Percentiles rank a stretch among this genome's conserved stretches.
phyloP scores from a whole-genome alignment of 495 filamentous ascomycete genomes.

The Tuber indicum region DNA sequence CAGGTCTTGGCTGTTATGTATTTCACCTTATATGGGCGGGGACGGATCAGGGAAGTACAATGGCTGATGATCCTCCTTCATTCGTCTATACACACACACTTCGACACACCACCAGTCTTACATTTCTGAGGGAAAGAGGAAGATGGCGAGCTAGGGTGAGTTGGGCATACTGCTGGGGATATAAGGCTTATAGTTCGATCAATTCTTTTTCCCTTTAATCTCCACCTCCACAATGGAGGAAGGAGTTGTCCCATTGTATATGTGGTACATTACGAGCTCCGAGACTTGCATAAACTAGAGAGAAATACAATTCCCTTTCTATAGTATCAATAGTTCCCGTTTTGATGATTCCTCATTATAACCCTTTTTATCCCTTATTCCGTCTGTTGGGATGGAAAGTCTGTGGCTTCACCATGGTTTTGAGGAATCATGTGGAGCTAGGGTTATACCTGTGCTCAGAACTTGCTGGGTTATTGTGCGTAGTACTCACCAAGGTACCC shows the following conservation, averaged over 20 bases:
- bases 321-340: background rate
- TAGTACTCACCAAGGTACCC: too few species aligned
- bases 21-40: too few species aligned
- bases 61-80: too few species aligned
- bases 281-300: background rate
- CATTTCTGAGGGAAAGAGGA: background rate
- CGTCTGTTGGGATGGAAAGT: background rate
- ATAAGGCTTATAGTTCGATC: background rate
- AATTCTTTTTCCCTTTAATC: background rate
- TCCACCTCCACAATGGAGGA: background rate
- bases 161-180: background rate
- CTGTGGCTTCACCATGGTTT: too few species aligned
- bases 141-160: background rate
- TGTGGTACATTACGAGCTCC: background rate
- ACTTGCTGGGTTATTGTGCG: too few species aligned
- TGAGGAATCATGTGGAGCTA: too few species aligned
- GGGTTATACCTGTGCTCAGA: too few species aligned
- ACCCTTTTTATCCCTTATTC: background rate
- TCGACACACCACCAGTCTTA: too few species aligned
- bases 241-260: background rate
- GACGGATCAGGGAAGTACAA: too few species aligned
- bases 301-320: background rate
- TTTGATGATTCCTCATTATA: background rate
- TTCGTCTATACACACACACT: too few species aligned
- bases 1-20: too few species aligned